Evolutionary conservation across 2,329 filamentous ascomycete species (phyloP), one percentile per base, ranked within the genome.

Genomic region (Botryotinia calthae): DNA sequence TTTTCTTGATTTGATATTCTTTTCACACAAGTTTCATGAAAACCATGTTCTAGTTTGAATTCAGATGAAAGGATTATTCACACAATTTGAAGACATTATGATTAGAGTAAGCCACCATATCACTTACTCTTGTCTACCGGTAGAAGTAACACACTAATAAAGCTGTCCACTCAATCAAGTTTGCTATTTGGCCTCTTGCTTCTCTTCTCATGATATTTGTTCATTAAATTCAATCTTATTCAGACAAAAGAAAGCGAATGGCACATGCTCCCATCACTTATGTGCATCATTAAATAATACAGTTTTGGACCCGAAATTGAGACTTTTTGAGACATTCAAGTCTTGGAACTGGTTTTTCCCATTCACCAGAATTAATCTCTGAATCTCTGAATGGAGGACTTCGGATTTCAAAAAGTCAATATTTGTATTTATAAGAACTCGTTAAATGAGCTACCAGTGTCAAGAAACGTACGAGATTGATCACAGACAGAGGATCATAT

Each of bases 331-430:
- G 12, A n/a, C 0, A 54, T 16, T n/a, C 6, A 54, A 7, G 48
- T 54, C 25, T 54, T 54, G 10, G 12, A 6, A n/a, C 5, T n/a
- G 20, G 4, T 16, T 54, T n/a, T 4, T n/a, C 16, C 25, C 12
- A n/a, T 4, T 51, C 14, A 4, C 4, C 2, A n/a, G n/a, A n/a
- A 6, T 8, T 2, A 3, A 54, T 54, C 25, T 16, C 25, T 8
- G 5, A 3, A 54, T 54, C 25, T 16, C 25, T n/a, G 12, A 16
- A 54, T 7, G 25, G 16, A 25, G 48, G 10, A 25, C 25, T 16
- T 25, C 25, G n/a, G 14, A 16, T 7, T 2, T 54, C 2, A 16
- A 14, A n/a, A 0, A 4, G 7, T 54, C 5, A 3, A n/a, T 16
- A 16, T 14, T 54, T 54, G 16, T 5, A 25, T n/a, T 7, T 51